A percentile compares a stretch with the other conserved stretches of the same genome.
Evolutionary conservation across 345 rosid genomes (phyloP).

Genomic region (Bretschneidera sinensis): DNA sequence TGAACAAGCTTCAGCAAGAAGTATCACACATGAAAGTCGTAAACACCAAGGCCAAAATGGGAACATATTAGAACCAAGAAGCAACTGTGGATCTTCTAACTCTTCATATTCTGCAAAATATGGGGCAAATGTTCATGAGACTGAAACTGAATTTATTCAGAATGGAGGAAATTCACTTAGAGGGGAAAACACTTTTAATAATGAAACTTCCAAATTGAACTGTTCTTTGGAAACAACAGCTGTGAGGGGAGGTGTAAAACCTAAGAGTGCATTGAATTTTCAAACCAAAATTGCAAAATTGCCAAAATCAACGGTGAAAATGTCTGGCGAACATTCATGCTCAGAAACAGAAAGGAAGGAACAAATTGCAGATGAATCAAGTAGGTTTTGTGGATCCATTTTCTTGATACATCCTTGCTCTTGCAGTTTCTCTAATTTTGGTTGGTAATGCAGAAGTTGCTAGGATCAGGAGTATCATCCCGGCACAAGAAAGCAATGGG

Average conservation of each 20-base stretch:
- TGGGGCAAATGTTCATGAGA: constrained; percentile 21
- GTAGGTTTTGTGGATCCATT: constrained; percentile 25
- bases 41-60: constrained; percentile 22
- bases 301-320: constrained; percentile 28
- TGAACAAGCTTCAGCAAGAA: constrained; percentile 27
- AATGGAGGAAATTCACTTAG: constrained; percentile 14
- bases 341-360: constrained; percentile 39
- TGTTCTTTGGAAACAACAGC: constrained; percentile 10
- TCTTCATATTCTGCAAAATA: constrained; percentile 22
- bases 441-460: constrained; percentile 32
- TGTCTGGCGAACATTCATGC: constrained; percentile 31
- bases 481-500: constrained; percentile 34
- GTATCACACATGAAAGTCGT: constrained; percentile 26
- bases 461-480: constrained; percentile 20
- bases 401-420: constrained; percentile 5
- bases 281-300: constrained; percentile 22
- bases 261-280: constrained; percentile 19
- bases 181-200: constrained; percentile 10
- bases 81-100: constrained; percentile 26
- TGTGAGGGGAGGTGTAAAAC: constrained; percentile 17
- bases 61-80: constrained; percentile 30
- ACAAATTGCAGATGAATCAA: constrained; percentile 29
- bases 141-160: constrained; percentile 9
- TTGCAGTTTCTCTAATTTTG: constrained; percentile 16
- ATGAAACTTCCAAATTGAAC: constrained; percentile 15